Conservation (phyloP, 257 asterid species). For the Nicotiana undulata region DNA sequence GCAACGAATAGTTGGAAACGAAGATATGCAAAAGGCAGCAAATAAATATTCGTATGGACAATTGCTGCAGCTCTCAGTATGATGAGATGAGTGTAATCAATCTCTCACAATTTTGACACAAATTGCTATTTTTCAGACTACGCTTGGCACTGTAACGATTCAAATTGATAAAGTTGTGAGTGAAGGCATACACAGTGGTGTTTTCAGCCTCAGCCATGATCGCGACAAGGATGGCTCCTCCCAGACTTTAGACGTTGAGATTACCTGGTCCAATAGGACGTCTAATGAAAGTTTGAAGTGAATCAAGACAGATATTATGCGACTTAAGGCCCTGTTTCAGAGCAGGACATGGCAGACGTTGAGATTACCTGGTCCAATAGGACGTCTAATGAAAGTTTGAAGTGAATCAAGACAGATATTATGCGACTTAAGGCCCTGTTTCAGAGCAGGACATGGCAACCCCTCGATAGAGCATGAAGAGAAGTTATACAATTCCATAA, state of each 20-base stretch:
- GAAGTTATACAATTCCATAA: not conserved
- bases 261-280: conserved; percentile 59
- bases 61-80: not conserved
- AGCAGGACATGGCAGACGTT: conserved; percentile 26
- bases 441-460: not conserved
- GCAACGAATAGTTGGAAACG: not conserved
- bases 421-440: not conserved
- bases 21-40: not conserved
- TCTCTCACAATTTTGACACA: not conserved
- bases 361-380: conserved; percentile 71
- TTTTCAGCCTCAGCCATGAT: conserved; percentile 45
- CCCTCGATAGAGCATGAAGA: not conserved
- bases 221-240: conserved; percentile 44
- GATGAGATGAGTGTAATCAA: not conserved
- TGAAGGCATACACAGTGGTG: conserved; percentile 61
- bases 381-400: conserved; percentile 23
- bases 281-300: conserved; percentile 21
- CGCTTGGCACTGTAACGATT: conserved; percentile 58
- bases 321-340: not conserved
- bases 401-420: not conserved
- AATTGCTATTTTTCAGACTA: conserved; percentile 38
- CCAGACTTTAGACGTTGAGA: conserved; percentile 64
- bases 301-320: not conserved
- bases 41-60: not conserved
- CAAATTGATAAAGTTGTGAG: conserved; percentile 70